Evolutionary conservation across 2,329 filamentous ascomycete genomes (phyloP).

Genomic region (Hysterium pulicare): DNA sequence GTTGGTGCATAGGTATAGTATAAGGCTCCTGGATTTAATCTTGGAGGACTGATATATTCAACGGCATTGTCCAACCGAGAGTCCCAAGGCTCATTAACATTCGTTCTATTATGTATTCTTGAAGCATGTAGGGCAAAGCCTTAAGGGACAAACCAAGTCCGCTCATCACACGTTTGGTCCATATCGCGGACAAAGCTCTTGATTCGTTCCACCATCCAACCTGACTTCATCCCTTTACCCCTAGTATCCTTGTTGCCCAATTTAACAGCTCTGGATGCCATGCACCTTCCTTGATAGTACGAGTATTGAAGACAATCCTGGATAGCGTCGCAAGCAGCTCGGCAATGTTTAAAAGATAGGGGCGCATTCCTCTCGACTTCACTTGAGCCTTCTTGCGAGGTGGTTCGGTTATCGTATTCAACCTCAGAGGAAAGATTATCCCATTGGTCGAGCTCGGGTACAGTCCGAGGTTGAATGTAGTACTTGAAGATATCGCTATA

Average conservation of each 20-base stretch:
- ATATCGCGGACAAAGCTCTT: too few relatives aligned
- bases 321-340: not conserved
- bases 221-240: constrained; percentile 5
- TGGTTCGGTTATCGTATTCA: not conserved
- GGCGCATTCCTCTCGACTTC: not conserved
- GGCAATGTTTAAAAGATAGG: not conserved
- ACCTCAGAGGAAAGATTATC: not conserved
- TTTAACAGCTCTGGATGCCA: constrained; percentile 4
- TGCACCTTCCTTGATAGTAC: not conserved
- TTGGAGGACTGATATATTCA: too few relatives aligned
- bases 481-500: not conserved
- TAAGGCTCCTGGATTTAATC: too few relatives aligned
- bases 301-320: not conserved
- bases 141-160: too few relatives aligned
- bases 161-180: not conserved
- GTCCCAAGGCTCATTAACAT: too few relatives aligned
- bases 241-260: constrained; percentile 1
- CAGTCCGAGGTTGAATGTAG: not conserved
- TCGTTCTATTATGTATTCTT: too few relatives aligned
- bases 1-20: too few relatives aligned
- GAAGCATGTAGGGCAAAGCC: too few relatives aligned
- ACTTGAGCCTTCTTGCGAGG: not conserved
- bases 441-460: not conserved
- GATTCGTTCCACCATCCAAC: not conserved
- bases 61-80: too few relatives aligned